Conservation (phyloP, 2,329 filamentous ascomycete species). For the Fusarium sp. region DNA sequence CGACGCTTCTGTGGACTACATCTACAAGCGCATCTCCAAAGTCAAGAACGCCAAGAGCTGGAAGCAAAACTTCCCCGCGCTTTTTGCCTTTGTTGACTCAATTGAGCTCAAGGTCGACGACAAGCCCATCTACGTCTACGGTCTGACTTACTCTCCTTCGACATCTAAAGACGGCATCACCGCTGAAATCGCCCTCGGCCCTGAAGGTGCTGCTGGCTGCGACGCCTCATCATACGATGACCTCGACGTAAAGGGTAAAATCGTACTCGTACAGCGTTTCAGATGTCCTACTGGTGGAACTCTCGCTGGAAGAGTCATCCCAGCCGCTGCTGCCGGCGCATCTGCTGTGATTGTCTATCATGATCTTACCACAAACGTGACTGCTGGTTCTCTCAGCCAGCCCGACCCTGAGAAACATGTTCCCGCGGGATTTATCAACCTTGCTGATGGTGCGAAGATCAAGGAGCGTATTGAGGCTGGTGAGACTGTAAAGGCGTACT, state of each 20-base stretch:
- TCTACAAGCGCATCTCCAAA: constrained; percentile 61
- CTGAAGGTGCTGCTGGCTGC: constrained; percentile 42
- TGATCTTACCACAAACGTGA: constrained; percentile 37
- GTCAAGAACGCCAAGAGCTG: constrained; percentile 56
- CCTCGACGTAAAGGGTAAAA: constrained; percentile 46
- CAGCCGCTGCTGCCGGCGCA: constrained; percentile 39
- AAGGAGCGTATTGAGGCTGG: constrained; percentile 56
- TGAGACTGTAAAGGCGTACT: constrained; percentile 48
- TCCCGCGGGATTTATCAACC: constrained; percentile 40
- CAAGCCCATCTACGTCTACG: constrained; percentile 33
- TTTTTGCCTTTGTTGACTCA: constrained; percentile 61
- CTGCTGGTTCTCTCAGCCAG: constrained; percentile 41
- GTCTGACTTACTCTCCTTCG: constrained; percentile 41
- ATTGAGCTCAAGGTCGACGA: constrained; percentile 51
- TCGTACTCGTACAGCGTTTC: constrained; percentile 44
- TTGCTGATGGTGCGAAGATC: constrained; percentile 58
- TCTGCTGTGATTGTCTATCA: constrained; percentile 42
- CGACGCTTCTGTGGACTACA: constrained; percentile 63
- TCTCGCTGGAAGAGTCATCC: constrained; percentile 40
- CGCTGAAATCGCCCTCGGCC: constrained; percentile 38
- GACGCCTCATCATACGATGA: constrained; percentile 35
- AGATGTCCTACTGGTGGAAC: constrained; percentile 45
- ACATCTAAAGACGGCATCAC: constrained; percentile 38
- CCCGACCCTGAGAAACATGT: constrained; percentile 39
- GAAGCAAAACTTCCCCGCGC: constrained; percentile 63